Evolutionary conservation across 2,329 filamentous ascomycete species (phyloP).

Genomic region (Penicillium glabrum): DNA sequence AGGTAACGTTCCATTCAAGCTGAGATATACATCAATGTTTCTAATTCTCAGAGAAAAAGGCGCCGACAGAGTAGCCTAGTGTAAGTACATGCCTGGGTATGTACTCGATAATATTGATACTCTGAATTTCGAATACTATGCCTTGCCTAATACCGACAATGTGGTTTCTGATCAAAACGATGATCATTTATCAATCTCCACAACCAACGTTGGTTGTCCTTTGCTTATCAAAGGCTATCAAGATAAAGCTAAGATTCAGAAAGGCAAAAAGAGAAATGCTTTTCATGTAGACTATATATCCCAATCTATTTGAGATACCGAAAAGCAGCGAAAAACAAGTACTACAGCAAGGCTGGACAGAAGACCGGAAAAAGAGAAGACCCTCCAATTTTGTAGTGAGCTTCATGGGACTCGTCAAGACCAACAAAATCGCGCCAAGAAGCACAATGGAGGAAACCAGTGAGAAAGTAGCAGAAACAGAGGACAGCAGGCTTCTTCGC

Average conservation of each 20-base stretch:
- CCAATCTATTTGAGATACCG: slow-evolving; percentile 1
- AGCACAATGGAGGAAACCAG: slow-evolving; percentile 2
- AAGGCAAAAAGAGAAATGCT: background rate
- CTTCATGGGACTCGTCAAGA: slow-evolving; percentile 20
- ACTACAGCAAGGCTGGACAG: background rate
- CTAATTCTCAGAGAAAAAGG: no score
- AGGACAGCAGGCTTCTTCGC: slow-evolving; percentile 6
- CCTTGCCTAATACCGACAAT: no score
- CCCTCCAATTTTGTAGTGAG: slow-evolving; percentile 15
- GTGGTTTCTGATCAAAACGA: no score
- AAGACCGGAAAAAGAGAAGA: background rate
- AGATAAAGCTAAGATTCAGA: background rate
- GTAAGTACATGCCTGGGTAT: no score
- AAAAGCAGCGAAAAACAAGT: background rate
- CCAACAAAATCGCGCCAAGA: slow-evolving; percentile 8
- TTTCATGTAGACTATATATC: background rate
- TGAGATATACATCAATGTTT: no score
- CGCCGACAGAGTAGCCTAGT: no score
- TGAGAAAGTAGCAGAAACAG: background rate
- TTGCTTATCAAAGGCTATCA: background rate
- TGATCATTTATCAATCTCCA: no score
- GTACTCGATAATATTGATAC: no score
- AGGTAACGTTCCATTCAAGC: no score
- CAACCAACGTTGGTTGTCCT: background rate
- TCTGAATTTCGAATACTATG: no score